Percentiles rank a stretch among this genome's conserved stretches.
These are phyloP conservation scores for Baorangia bicolor DNA, from an alignment of 768 basidiomycete species.

Conservation along the genomic window DNA sequence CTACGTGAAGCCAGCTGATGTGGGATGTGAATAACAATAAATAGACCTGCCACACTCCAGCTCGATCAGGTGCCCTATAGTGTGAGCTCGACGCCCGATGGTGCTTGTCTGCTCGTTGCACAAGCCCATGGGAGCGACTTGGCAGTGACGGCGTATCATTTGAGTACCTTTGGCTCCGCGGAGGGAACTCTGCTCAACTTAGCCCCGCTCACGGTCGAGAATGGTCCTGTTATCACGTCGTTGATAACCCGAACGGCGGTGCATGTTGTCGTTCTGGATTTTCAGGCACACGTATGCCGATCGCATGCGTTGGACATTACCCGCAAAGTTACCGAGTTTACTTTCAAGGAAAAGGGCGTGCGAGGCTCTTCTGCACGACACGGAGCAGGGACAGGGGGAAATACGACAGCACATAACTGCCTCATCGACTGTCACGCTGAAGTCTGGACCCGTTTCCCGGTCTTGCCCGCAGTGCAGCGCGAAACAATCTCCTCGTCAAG, in stretches of 20 bases:
- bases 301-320: constrained; percentile 54
- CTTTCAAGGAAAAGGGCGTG: constrained; percentile 46
- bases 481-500: constrained; percentile 40
- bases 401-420: constrained; percentile 42
- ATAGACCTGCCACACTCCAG: constrained; percentile 47
- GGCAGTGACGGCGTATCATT: constrained; percentile 47
- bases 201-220: constrained; percentile 22
- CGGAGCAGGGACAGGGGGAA: background rate
- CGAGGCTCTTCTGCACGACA: constrained; percentile 15
- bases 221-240: constrained; percentile 41
- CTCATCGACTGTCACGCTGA: constrained; percentile 55
- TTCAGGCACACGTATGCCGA: constrained; percentile 27
- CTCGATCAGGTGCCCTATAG: constrained; percentile 34
- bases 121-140: constrained; percentile 18
- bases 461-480: constrained; percentile 50
- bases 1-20: background rate
- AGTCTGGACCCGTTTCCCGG: constrained; percentile 62
- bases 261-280: constrained; percentile 44
- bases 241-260: constrained; percentile 41
- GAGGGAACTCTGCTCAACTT: constrained; percentile 42
- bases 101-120: constrained; percentile 47
- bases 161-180: constrained; percentile 54
- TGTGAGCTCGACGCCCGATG: constrained; percentile 50
- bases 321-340: constrained; percentile 54
- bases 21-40: no score